Evolutionary conservation across 139 green algal species (phyloP), one percentile per base, ranked within the genome.

Genomic region (Zygnema circumcarinatum): DNA sequence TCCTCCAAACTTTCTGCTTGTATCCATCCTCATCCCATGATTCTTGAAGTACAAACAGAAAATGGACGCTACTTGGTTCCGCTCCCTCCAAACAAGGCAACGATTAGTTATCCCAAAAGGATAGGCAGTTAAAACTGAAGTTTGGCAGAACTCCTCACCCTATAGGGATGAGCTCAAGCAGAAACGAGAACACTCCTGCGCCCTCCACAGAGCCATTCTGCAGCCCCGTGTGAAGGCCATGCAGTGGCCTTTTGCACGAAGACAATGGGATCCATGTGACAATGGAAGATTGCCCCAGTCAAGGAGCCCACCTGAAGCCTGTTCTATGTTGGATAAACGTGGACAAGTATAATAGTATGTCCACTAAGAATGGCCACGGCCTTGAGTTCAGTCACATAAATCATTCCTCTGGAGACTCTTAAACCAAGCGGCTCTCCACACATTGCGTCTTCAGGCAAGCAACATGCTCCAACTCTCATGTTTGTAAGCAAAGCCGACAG

Each of bases 181-280:
- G n/a, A 76, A 85, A 85, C 11, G 78, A 83, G 7, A 53, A 72
- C 31, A 81, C 74, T 69, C 74, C 74, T 81, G 74, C 74, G 25
- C 42, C 0, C 39, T 21, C 39, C 42, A 53, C 32, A 81, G 74
- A 62, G 47, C 16, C 42, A 68, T 16, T n/a, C 11, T 53, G 38
- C 68, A 76, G 20, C 2, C 22, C 22, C 25, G 68, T 22, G 38
- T 36, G 22, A 2, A 75, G 32, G 1, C 2, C 67, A 16, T 75
- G 67, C 1, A 75, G 1, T 33, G 36, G 2, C 67, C 67, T 33
- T 39, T 33, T 2, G 32, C 2, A 32, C 2, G 36, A n/a, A n/a
- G n/a, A n/a, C n/a, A n/a, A n/a, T n/a, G n/a, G n/a, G n/a, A n/a
- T n/a, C n/a, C n/a, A n/a, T n/a, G n/a, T n/a, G n/a, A n/a, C n/a